Evolutionary conservation across 2,329 filamentous ascomycete genomes (phyloP).

Genomic region (Alternaria solani): DNA sequence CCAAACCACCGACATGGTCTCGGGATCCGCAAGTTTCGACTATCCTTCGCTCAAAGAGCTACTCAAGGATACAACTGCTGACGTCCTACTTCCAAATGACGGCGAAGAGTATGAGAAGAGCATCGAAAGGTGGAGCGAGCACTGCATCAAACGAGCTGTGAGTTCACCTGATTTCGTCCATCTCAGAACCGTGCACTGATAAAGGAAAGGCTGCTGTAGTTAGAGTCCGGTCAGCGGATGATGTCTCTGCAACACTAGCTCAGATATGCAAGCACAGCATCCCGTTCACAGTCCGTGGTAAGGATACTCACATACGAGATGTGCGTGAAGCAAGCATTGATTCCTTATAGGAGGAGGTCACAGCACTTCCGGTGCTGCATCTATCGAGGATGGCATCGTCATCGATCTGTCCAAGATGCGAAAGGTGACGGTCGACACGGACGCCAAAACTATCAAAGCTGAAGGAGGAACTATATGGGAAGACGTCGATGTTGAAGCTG

Average conservation of each 20-base stretch:
- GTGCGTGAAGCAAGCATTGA: background rate
- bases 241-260: conserved; percentile 34
- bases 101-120: conserved; percentile 34
- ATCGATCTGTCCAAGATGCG: conserved; percentile 64
- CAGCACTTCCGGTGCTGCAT: conserved; percentile 61
- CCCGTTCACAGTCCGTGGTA: conserved; percentile 59
- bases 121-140: conserved; percentile 41
- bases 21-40: conserved; percentile 18
- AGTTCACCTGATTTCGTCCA: background rate
- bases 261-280: conserved; percentile 46
- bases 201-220: conserved; percentile 32
- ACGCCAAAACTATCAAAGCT: conserved; percentile 56
- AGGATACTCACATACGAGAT: background rate
- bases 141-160: conserved; percentile 40
- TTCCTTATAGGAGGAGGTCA: conserved; percentile 61
- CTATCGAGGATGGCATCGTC: conserved; percentile 62
- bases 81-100: conserved; percentile 33
- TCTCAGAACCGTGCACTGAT: background rate
- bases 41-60: conserved; percentile 30
- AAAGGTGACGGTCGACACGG: conserved; percentile 58
- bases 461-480: conserved; percentile 64
- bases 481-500: conserved; percentile 63
- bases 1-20: conserved; percentile 18
- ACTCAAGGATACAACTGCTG: conserved; percentile 27
- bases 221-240: conserved; percentile 25